These are phyloP conservation scores for Cadophora sp. DNA, from an alignment of 2,329 filamentous ascomycete genomes.

Conservation along the genomic window DNA sequence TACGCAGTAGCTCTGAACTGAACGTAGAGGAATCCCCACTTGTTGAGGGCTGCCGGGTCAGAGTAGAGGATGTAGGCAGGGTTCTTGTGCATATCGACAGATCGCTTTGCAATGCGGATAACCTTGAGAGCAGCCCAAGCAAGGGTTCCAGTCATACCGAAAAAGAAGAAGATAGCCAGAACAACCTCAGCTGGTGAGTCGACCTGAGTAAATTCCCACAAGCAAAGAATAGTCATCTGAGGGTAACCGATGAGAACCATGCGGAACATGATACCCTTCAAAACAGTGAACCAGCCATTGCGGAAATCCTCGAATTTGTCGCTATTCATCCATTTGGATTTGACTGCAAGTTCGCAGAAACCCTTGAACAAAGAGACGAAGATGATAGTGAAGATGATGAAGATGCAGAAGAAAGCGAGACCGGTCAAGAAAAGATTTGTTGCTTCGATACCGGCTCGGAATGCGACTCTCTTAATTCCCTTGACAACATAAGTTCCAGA, in stretches of 20 bases:
- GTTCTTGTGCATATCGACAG: conserved; percentile 91
- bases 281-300: conserved; percentile 89
- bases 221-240: conserved; percentile 85
- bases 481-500: conserved; percentile 69
- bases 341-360: conserved; percentile 77
- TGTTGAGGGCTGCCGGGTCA: conserved; percentile 91
- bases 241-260: conserved; percentile 90
- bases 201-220: conserved; percentile 89
- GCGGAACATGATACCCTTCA: conserved; percentile 94
- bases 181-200: conserved; percentile 89
- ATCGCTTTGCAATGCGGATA: conserved; percentile 85
- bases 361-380: conserved; percentile 82
- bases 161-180: conserved; percentile 85
- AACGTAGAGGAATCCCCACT: conserved; percentile 98
- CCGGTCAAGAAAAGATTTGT: conserved; percentile 96
- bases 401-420: conserved; percentile 85
- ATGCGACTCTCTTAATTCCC: conserved; percentile 89
- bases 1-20: conserved; percentile 96
- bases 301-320: conserved; percentile 94
- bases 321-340: conserved; percentile 77
- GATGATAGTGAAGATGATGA: conserved; percentile 77
- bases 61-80: conserved; percentile 97
- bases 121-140: conserved; percentile 91
- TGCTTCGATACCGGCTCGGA: conserved; percentile 81
- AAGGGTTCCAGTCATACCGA: conserved; percentile 79